phyloP scores from a whole-genome alignment of 108 stramenopile species.

The Skeletonema grethae region DNA sequence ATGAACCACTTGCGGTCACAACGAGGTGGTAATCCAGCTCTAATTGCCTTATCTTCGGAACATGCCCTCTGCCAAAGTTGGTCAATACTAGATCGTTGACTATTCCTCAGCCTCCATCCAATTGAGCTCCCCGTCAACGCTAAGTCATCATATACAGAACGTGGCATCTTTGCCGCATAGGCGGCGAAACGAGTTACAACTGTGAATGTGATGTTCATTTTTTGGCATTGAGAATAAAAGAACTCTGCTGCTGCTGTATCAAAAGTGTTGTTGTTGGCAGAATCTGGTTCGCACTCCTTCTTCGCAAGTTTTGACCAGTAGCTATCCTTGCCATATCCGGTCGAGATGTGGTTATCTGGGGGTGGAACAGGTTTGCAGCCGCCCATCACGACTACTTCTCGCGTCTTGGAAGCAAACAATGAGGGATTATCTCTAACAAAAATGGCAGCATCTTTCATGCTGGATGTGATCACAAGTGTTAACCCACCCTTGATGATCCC shows the following conservation, averaged over 20 bases:
- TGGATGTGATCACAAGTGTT: constrained; percentile 45
- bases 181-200: constrained; percentile 45
- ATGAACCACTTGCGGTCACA: constrained; percentile 56
- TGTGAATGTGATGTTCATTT: constrained; percentile 44
- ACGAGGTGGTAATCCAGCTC: constrained; percentile 38
- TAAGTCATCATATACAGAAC: constrained; percentile 50
- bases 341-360: background rate
- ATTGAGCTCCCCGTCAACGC: constrained; percentile 48
- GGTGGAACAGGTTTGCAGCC: constrained; percentile 38
- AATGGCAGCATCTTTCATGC: constrained; percentile 51
- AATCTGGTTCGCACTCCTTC: constrained; percentile 37
- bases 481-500: constrained; percentile 35
- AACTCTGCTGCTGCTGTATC: constrained; percentile 43
- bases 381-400: constrained; percentile 53
- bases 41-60: constrained; percentile 28
- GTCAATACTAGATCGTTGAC: constrained; percentile 46
- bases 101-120: constrained; percentile 51
- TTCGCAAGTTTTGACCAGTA: constrained; percentile 34
- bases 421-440: constrained; percentile 46
- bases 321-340: background rate
- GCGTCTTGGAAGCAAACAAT: constrained; percentile 43
- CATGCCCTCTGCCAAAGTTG: constrained; percentile 46
- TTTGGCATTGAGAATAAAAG: constrained; percentile 47
- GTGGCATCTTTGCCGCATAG: constrained; percentile 49
- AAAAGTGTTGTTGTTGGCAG: constrained; percentile 53